These are phyloP conservation scores for Nakazawaea ishiwadae DNA, from an alignment of 805 yeast genomes.

Conservation along the genomic window DNA sequence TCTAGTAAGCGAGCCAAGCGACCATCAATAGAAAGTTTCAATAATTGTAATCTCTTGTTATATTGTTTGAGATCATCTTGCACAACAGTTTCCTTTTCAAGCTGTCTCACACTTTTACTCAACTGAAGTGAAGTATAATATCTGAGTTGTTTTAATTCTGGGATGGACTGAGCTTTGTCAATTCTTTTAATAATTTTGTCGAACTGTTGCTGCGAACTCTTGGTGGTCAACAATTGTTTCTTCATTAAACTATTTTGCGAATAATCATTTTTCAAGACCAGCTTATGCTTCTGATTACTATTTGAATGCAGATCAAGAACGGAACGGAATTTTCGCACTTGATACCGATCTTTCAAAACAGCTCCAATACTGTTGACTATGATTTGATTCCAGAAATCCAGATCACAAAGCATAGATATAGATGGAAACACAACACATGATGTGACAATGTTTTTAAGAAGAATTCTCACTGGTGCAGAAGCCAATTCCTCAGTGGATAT, in stretches of 20 bases:
- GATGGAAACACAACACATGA: conserved; percentile 53
- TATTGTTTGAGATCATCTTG: conserved; percentile 15
- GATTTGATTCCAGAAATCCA: conserved; percentile 72
- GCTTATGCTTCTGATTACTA: conserved; percentile 12
- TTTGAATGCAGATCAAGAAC: conserved; percentile 64
- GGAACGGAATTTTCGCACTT: conserved; percentile 66
- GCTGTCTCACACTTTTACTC: conserved; percentile 31
- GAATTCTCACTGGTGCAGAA: conserved; percentile 42
- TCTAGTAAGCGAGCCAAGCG: conserved; percentile 14
- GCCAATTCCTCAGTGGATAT: conserved; percentile 40
- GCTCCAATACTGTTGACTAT: conserved; percentile 57
- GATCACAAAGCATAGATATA: conserved; percentile 49
- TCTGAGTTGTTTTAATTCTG: conserved; percentile 44
- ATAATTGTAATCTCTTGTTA: conserved; percentile 16
- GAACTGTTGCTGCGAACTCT: conserved; percentile 34
- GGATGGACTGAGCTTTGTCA: conserved; percentile 26
- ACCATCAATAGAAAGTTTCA: conserved; percentile 19
- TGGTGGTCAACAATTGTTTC: conserved; percentile 31
- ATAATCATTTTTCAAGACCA: background rate
- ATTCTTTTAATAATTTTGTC: conserved; percentile 35
- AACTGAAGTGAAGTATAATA: conserved; percentile 44
- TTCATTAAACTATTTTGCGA: conserved; percentile 21
- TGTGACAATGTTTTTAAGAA: conserved; percentile 62
- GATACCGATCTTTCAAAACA: conserved; percentile 65
- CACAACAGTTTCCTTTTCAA: conserved; percentile 20